phyloP scores from a whole-genome alignment of 257 asterid genomes.

The Craterostigma plantagineum region DNA sequence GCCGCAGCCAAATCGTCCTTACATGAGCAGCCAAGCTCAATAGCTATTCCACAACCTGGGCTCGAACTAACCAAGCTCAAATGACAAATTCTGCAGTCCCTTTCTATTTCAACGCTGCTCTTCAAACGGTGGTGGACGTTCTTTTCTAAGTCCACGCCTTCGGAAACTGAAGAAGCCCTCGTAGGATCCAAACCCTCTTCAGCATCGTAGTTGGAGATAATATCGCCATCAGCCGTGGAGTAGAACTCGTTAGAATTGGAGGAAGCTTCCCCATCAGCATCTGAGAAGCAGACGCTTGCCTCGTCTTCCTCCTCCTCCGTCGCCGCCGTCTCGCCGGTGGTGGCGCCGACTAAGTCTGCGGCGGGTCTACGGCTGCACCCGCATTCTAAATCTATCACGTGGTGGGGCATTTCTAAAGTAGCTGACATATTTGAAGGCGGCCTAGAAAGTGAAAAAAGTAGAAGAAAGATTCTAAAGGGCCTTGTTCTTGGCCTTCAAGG shows the following conservation, averaged over 20 bases:
- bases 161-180: constrained; percentile 4
- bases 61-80: constrained; percentile 14
- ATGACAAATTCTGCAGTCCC: constrained; percentile 32
- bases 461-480: not conserved
- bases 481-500: not conserved
- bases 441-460: not conserved
- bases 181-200: constrained; percentile 4
- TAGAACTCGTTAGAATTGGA: constrained; percentile 10
- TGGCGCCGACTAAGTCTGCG: constrained; percentile 3
- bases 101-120: constrained; percentile 5
- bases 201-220: constrained; percentile 5
- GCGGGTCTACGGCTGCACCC: constrained; percentile 5
- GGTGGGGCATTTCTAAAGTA: constrained; percentile 6
- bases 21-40: constrained; percentile 32
- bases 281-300: constrained; percentile 8
- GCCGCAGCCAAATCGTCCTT: constrained; percentile 31
- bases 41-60: constrained; percentile 7
- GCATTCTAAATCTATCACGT: constrained; percentile 13
- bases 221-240: constrained; percentile 8
- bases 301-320: constrained; percentile 12
- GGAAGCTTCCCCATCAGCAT: constrained; percentile 9
- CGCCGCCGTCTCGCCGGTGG: not conserved
- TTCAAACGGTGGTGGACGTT: constrained; percentile 3
- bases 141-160: constrained; percentile 4
- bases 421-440: too few species aligned